Base-by-base conservation (phyloP, 345 rosid species). In the Citrus trifoliata region DNA sequence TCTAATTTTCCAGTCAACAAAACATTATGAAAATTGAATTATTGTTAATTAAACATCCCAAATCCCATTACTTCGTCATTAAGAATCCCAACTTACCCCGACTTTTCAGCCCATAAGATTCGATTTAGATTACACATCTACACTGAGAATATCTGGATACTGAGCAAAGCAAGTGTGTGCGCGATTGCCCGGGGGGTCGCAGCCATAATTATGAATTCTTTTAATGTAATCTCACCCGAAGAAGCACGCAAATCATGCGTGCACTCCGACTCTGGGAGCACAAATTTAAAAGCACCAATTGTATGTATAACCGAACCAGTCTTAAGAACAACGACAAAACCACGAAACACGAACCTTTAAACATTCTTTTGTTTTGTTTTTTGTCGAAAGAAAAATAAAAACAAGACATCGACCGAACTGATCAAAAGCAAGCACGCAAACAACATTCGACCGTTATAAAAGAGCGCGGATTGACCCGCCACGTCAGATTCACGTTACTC, bases 401-500 rank as follows among this genome's bases (percentile, higher is more conserved):
- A 9, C 12, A 40, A 40, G 10, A 42, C 48, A 42, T 10, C 48
- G 12, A 42, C 51, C 13, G 51, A 42, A 42, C 18, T 46, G 18
- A 46, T 46, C 51, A 13, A 13, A 46, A 46, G 18, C 51, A 46
- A 46, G 16, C 51, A 42, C 14, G 51, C 18, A 3, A 27, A 48
- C 56, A 4, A 3, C 78, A 46, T 5, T 27, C 68, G 75, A 74
- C 78, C 85, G 85, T 83, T 79, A 76, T 19, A 30, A 67, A 28
- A 70, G 33, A 67, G 80, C 82, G 76, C 78, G 78, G 71, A 10
- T 63, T 68, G 48, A 55, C 65, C 37, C 73, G 80, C 80, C 80
- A 67, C 70, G 80, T 66, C 85, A 65, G 27, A 42, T 64, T 70
- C 56, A 40, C 82, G 82, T 75, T 70, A 82, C 60, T 13, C 22